These are phyloP conservation scores for Camelina sativa DNA, from an alignment of 345 rosid species.

Conservation along the genomic window DNA sequence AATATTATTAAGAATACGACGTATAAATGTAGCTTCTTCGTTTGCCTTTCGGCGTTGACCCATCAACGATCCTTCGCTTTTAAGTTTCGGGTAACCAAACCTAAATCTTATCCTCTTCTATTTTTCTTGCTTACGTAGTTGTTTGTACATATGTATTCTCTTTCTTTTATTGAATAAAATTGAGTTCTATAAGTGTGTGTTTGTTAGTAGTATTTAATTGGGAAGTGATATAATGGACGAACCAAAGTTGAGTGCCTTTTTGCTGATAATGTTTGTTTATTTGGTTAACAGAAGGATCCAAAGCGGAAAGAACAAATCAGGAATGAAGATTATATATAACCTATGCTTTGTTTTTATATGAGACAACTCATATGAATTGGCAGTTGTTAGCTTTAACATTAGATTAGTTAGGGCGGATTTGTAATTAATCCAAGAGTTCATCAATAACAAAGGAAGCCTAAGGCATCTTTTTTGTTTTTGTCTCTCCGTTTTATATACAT, in stretches of 20 bases:
- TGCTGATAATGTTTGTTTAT: conserved; percentile 30
- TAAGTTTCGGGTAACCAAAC: conserved; percentile 52
- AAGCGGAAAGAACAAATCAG: conserved; percentile 16
- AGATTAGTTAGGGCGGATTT: conserved; percentile 20
- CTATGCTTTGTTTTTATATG: neutral
- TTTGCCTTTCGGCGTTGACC: conserved; percentile 35
- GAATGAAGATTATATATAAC: conserved; percentile 11
- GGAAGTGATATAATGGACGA: neutral
- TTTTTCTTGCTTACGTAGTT: conserved; percentile 7
- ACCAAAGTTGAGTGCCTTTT: conserved; percentile 21
- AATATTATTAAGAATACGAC: conserved; percentile 11
- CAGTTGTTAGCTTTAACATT: conserved; percentile 27
- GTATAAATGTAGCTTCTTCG: conserved; percentile 32
- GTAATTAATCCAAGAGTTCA: conserved; percentile 5
- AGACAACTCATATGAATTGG: conserved; percentile 34
- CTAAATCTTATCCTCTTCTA: conserved; percentile 26
- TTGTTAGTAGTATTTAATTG: conserved; percentile 5
- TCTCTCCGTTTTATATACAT: neutral
- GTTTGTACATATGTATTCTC: neutral
- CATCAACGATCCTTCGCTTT: conserved; percentile 38
- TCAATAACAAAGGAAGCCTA: conserved; percentile 35
- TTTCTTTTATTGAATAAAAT: neutral
- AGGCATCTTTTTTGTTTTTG: conserved; percentile 23
- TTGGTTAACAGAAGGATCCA: conserved; percentile 31
- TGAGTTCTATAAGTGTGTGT: neutral